Evolutionary conservation across 2,329 filamentous ascomycete genomes (phyloP).

Genomic region (Hymenoscyphus linearis): DNA sequence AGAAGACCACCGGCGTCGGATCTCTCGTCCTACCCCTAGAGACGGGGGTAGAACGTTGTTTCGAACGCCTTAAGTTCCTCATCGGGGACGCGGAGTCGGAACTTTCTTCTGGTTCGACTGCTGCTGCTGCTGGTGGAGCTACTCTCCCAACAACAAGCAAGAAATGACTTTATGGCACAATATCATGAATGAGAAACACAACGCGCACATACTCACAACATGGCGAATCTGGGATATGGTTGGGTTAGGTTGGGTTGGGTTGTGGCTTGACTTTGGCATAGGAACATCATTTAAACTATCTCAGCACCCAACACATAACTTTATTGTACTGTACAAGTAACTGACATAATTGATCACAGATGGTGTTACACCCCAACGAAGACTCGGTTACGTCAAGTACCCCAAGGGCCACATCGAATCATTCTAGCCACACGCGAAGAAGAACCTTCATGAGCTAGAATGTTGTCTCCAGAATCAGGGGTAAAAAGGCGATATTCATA

Average conservation of each 20-base stretch:
- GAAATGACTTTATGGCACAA: no score
- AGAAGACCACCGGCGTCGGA: not conserved
- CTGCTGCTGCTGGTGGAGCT: no score
- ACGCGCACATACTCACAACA: no score
- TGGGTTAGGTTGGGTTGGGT: no score
- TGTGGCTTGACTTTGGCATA: no score
- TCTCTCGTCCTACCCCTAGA: not conserved
- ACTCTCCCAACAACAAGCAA: no score
- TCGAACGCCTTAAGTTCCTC: not conserved
- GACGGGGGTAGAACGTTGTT: not conserved
- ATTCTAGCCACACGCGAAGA: constrained; percentile 79
- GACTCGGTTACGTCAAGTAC: constrained; percentile 6
- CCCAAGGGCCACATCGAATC: constrained; percentile 37
- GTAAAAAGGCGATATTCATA: constrained; percentile 94
- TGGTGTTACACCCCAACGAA: not conserved
- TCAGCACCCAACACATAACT: not conserved
- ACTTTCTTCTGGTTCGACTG: constrained; percentile 5
- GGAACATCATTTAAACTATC: not conserved
- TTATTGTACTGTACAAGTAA: not conserved
- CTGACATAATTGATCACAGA: not conserved
- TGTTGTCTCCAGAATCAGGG: constrained; percentile 91
- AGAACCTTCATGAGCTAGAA: constrained; percentile 90
- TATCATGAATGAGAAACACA: no score
- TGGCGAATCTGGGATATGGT: no score
- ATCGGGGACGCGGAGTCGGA: not conserved